These are phyloP conservation scores for Bolboschoenoplectus hybrid DNA, from an alignment of 202 grass and related monocot genomes.

Conservation along the genomic window DNA sequence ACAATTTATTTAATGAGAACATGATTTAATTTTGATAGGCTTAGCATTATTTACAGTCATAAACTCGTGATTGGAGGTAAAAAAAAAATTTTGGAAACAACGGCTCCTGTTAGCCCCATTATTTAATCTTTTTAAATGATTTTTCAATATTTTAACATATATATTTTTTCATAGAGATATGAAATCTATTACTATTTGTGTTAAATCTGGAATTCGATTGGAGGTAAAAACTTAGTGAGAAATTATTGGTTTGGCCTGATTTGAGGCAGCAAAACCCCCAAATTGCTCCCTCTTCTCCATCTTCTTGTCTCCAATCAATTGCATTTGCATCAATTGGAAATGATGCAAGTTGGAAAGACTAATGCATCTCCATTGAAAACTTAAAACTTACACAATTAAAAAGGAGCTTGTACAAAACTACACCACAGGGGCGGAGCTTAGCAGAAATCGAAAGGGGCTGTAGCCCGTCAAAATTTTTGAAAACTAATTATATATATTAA, in stretches of 20 bases:
- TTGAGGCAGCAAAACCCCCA: constrained; percentile 5
- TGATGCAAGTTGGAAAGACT: neutral
- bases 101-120: too few relatives aligned
- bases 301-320: neutral
- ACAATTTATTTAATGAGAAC: neutral
- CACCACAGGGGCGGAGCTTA: neutral
- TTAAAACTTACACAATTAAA: neutral
- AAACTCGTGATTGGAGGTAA: neutral
- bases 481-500: too few relatives aligned
- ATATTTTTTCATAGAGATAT: too few relatives aligned
- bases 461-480: too few relatives aligned
- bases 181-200: too few relatives aligned
- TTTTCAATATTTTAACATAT: too few relatives aligned
- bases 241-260: neutral
- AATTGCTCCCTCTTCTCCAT: neutral
- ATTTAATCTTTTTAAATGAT: too few relatives aligned
- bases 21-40: neutral
- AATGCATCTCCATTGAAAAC: neutral
- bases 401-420: neutral
- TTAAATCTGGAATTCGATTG: neutral
- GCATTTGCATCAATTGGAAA: neutral
- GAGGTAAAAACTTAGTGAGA: constrained; percentile 14
- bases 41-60: neutral
- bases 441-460: too few relatives aligned
- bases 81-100: neutral